Evolutionary conservation across 371 early-diverging fungal species (phyloP).

Genomic region (Mucor velutinosus): DNA sequence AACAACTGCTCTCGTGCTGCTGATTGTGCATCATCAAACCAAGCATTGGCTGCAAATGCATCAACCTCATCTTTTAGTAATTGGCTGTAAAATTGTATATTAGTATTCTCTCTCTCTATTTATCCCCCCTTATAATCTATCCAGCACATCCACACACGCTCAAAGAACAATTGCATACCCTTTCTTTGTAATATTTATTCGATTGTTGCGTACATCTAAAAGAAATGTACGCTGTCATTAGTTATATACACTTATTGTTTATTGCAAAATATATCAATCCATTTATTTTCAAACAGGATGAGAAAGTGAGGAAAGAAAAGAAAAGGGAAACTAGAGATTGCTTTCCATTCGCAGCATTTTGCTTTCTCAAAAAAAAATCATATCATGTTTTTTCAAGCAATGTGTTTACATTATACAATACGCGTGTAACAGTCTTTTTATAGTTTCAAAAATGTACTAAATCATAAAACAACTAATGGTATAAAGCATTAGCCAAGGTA

Average conservation of each 20-base stretch:
- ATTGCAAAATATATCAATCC: neutral
- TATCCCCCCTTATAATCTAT: neutral
- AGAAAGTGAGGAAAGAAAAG: neutral
- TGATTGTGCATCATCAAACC: constrained; percentile 26
- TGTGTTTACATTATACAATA: neutral
- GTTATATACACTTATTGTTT: no score
- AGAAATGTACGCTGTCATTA: neutral
- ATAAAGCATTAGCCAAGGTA: neutral
- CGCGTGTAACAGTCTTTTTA: neutral
- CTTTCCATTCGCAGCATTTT: neutral
- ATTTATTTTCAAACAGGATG: neutral
- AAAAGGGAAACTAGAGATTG: neutral
- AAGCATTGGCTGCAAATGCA: constrained; percentile 38
- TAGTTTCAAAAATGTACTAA: neutral
- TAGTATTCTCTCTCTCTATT: neutral
- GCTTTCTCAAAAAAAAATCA: neutral
- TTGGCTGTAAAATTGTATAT: constrained; percentile 18
- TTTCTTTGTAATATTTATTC: neutral
- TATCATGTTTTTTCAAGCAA: neutral
- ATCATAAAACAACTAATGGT: neutral
- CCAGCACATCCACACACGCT: neutral
- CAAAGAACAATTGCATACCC: neutral
- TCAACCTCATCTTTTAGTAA: constrained; percentile 16
- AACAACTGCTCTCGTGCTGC: constrained; percentile 24
- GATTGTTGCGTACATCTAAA: neutral